phyloP scores from a whole-genome alignment of 495 filamentous ascomycete genomes.

The Gamarada debralockiae region DNA sequence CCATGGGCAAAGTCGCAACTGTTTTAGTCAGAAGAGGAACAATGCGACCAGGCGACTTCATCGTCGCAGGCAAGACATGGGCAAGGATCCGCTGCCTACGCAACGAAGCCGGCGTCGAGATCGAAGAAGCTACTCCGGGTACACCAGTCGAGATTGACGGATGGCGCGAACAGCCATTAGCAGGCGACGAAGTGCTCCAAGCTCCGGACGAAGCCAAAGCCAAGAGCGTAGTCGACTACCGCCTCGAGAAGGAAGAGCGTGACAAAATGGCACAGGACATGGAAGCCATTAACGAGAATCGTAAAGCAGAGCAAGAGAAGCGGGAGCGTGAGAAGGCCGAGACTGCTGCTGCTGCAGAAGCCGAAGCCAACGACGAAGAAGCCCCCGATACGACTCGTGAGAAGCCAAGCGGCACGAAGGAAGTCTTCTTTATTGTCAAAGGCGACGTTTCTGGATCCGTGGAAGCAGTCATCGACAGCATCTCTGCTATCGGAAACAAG shows the following conservation, averaged over 20 bases:
- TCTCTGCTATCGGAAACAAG: slow-evolving; percentile 74
- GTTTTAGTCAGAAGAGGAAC: slow-evolving; percentile 87
- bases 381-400: slow-evolving; percentile 21
- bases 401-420: slow-evolving; percentile 48
- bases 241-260: slow-evolving; percentile 60
- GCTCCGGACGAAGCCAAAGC: slow-evolving; percentile 74
- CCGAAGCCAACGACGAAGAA: slow-evolving; percentile 22
- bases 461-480: slow-evolving; percentile 76
- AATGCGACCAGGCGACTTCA: slow-evolving; percentile 70
- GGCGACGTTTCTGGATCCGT: slow-evolving; percentile 91
- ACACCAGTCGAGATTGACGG: slow-evolving; percentile 90
- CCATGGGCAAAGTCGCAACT: slow-evolving; percentile 81
- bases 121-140: slow-evolving; percentile 77
- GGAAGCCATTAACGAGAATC: slow-evolving; percentile 69
- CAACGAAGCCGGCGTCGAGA: slow-evolving; percentile 75
- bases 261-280: slow-evolving; percentile 61
- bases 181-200: slow-evolving; percentile 85
- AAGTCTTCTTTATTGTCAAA: slow-evolving; percentile 84
- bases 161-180: slow-evolving; percentile 88
- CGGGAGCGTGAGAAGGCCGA: slow-evolving; percentile 45
- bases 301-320: slow-evolving; percentile 55
- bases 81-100: slow-evolving; percentile 74
- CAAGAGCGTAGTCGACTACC: slow-evolving; percentile 74
- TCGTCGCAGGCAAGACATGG: slow-evolving; percentile 87
- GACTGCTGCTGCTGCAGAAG: slow-evolving; percentile 28